Evolutionary conservation across 768 basidiomycete species (phyloP), one percentile per base, ranked within the genome.

Genomic region (Termitomyces heimii): DNA sequence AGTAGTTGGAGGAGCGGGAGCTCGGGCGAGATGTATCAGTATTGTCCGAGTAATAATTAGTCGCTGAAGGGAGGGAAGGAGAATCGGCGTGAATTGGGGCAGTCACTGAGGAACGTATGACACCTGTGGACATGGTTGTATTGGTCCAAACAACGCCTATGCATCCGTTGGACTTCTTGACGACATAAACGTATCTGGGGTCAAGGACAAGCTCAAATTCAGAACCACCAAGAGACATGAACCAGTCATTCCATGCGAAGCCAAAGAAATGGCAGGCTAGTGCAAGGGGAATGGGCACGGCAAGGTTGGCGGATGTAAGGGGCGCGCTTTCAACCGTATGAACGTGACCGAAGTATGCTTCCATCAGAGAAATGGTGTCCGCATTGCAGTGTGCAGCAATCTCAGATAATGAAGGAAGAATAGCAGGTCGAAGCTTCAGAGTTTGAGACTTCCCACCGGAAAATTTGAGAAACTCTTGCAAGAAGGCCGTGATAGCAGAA

Each of bases 1-100:
- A 75, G 39, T 67, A 58, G 47, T 63, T 66, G 8, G 76, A 77
- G 16, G 71, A 74, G 29, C 75, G 73, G 3, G 76, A 76, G 66
- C 71, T 73, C 5, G 76, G 71, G 8, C 75, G 70, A n/a, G 76
- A 75, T 37, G 66, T 56, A 12, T 67, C 67, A 16, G 59, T 56
- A 22, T 58, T 54, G 14, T 67, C 60, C 22, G 63, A 47, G n/a
- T 59, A 46, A 35, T 49, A 45, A 55, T 62, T 51, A 13, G 52
- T 48, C n/a, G 56, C 53, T 22, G 60, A 26, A 9, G 49, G 28
- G 9, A 59, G 32, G 20, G 29, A 37, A 16, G 52, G 43, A 31
- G 37, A 63, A 45, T 47, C 26, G 20, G 45, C 57, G 20, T 60
- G 63, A 12, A 53, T 29, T n/a, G n/a, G 3, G 34, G 20, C 8